Conservation (phyloP, 1,139 yeast genomes). For the Barnettozyma hawaiiensis region DNA sequence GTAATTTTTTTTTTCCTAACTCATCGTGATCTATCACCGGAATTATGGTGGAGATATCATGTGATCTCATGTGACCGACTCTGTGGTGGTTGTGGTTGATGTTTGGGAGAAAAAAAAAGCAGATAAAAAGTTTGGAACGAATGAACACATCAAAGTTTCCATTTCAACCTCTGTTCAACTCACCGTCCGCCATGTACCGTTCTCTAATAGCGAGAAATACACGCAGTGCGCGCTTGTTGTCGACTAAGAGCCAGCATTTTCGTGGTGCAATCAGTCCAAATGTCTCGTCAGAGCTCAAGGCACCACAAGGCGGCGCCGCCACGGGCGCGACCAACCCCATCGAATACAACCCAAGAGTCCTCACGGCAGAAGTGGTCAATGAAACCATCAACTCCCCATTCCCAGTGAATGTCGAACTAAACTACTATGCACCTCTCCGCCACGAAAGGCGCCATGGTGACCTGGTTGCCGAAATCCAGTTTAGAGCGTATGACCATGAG, state of each 20-base stretch:
- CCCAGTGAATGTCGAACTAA: conserved; percentile 79
- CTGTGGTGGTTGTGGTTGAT: too few species aligned
- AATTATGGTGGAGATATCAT: neutral
- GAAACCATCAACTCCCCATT: conserved; percentile 44
- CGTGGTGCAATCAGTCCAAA: conserved; percentile 15
- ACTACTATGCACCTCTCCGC: conserved; percentile 75
- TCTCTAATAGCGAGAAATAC: conserved; percentile 9
- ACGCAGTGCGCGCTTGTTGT: conserved; percentile 7
- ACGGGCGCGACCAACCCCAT: conserved; percentile 9
- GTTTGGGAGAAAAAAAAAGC: too few species aligned
- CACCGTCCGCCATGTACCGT: neutral
- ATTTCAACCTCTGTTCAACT: neutral
- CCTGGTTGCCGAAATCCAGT: conserved; percentile 61
- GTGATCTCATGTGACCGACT: conserved; percentile 1
- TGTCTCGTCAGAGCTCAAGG: conserved; percentile 6
- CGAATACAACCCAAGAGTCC: conserved; percentile 24
- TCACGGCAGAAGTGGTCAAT: conserved; percentile 22
- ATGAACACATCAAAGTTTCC: neutral
- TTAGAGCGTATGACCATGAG: conserved; percentile 68
- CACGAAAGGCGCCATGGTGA: conserved; percentile 66
- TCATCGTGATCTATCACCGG: neutral
- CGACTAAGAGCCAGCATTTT: conserved; percentile 3
- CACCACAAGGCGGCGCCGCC: too few species aligned
- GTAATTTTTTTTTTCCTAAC: conserved; percentile 1
- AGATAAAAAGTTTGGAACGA: neutral